A percentile compares a stretch with the other conserved stretches of the same genome.
Conservation (phyloP, 768 basidiomycete species). For the Phlegmacium glaucopus region DNA sequence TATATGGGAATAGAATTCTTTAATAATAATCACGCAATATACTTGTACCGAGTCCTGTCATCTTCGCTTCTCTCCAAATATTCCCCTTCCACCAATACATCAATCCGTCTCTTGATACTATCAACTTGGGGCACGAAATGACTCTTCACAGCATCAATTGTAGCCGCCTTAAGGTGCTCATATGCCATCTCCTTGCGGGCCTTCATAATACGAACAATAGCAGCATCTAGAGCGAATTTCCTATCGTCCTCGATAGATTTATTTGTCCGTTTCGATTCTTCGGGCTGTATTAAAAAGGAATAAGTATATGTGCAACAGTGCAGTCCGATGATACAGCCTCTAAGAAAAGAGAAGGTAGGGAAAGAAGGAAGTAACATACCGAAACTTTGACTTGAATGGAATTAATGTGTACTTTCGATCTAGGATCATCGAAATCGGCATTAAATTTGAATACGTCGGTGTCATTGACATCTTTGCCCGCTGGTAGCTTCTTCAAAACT, state of each 20-base stretch:
- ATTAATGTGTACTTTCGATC: conserved; percentile 85
- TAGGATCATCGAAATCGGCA: conserved; percentile 73
- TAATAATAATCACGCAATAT: conserved; percentile 65
- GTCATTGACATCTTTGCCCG: conserved; percentile 73
- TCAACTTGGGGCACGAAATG: conserved; percentile 85
- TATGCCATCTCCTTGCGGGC: conserved; percentile 80
- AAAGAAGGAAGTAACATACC: conserved; percentile 40
- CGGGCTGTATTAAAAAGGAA: conserved; percentile 47
- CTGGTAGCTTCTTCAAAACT: conserved; percentile 78
- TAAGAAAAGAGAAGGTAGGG: neutral
- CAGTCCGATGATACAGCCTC: neutral
- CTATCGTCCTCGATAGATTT: conserved; percentile 85
- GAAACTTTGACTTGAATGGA: conserved; percentile 94
- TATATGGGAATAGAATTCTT: no score
- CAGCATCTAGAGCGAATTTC: conserved; percentile 83
- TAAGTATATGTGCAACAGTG: neutral
- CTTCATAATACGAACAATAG: conserved; percentile 97
- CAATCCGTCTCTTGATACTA: conserved; percentile 83
- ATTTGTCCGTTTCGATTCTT: conserved; percentile 83
- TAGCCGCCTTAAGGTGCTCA: conserved; percentile 75
- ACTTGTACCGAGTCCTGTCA: conserved; percentile 70
- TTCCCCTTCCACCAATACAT: conserved; percentile 79
- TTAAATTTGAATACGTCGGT: conserved; percentile 82
- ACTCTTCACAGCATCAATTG: conserved; percentile 81
- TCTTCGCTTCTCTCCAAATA: conserved; percentile 77